These are phyloP conservation scores for Sarocladiaceae sp. DNA, from an alignment of 2,329 filamentous ascomycete genomes.

Conservation along the genomic window DNA sequence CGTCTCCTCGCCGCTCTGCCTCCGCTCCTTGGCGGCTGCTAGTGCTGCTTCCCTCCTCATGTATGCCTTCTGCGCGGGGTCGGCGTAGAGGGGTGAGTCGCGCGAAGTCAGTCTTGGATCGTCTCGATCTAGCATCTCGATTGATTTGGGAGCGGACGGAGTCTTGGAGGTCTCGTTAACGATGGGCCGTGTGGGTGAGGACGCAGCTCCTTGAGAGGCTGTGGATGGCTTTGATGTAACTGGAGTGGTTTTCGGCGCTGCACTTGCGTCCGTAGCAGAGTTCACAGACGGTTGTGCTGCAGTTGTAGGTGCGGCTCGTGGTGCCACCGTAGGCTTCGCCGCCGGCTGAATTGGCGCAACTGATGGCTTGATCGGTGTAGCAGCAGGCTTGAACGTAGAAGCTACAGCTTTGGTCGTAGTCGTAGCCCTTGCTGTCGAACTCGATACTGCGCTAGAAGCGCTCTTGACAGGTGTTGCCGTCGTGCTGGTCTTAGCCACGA, in stretches of 20 bases:
- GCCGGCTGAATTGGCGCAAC: not conserved
- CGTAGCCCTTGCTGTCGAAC: not conserved
- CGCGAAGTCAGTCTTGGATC: not conserved
- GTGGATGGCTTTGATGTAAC: not conserved
- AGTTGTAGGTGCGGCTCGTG: not conserved
- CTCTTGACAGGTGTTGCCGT: not conserved
- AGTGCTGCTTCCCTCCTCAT: conserved; percentile 16
- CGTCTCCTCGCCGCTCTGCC: conserved; percentile 14
- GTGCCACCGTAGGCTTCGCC: not conserved
- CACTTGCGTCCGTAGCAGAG: not conserved
- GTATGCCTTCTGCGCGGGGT: conserved; percentile 16
- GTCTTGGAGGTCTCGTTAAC: not conserved
- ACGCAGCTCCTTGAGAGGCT: not conserved
- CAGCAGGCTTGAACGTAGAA: not conserved
- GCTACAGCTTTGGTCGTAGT: not conserved
- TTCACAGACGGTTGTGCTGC: not conserved
- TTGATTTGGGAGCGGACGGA: not conserved
- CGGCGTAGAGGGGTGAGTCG: conserved; percentile 7
- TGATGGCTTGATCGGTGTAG: no score
- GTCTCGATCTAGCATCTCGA: not conserved
- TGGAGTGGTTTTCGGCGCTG: not conserved
- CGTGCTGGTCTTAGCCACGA: not conserved
- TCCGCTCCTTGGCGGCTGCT: conserved; percentile 14
- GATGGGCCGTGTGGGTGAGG: not conserved
- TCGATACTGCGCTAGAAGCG: not conserved